Conservation (phyloP, 306 rosid species). For the Lathyrus sativus region DNA sequence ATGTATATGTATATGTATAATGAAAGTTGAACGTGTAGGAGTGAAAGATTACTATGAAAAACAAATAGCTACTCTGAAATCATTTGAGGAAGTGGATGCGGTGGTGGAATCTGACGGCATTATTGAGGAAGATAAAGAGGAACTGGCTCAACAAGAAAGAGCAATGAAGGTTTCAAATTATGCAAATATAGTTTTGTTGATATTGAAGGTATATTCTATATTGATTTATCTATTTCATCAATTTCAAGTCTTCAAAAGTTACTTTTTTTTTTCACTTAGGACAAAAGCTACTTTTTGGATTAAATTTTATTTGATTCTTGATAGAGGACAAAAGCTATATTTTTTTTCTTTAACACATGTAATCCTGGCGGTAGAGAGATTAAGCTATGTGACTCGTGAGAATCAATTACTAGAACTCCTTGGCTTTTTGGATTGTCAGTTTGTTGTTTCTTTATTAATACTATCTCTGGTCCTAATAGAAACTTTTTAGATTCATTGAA, state of each 20-base stretch:
- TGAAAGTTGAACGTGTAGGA: too few species aligned
- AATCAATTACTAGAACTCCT: neutral
- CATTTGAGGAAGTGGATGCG: slow-evolving; percentile 67
- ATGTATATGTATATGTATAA: too few species aligned
- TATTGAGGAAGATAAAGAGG: slow-evolving; percentile 41
- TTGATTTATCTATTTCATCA: neutral
- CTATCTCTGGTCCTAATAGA: neutral
- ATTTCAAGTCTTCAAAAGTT: neutral
- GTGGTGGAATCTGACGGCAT: slow-evolving; percentile 34
- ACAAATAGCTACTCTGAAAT: too few species aligned
- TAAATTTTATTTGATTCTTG: neutral
- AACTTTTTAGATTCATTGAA: too few species aligned
- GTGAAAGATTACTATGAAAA: too few species aligned
- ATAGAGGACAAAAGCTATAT: neutral
- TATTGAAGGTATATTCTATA: slow-evolving; percentile 56
- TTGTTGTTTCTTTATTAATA: slow-evolving; percentile 15
- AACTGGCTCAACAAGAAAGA: slow-evolving; percentile 61
- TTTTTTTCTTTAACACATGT: neutral
- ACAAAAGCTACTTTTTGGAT: neutral
- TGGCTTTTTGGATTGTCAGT: slow-evolving; percentile 4
- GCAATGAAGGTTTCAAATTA: slow-evolving; percentile 72
- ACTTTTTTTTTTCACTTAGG: neutral
- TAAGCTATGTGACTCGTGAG: neutral
- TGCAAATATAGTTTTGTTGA: slow-evolving; percentile 55
- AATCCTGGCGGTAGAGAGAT: neutral